Percentiles rank a stretch among this genome's conserved stretches.
phyloP scores from a whole-genome alignment of 306 rosid genomes.

The Ormosia emarginata region DNA sequence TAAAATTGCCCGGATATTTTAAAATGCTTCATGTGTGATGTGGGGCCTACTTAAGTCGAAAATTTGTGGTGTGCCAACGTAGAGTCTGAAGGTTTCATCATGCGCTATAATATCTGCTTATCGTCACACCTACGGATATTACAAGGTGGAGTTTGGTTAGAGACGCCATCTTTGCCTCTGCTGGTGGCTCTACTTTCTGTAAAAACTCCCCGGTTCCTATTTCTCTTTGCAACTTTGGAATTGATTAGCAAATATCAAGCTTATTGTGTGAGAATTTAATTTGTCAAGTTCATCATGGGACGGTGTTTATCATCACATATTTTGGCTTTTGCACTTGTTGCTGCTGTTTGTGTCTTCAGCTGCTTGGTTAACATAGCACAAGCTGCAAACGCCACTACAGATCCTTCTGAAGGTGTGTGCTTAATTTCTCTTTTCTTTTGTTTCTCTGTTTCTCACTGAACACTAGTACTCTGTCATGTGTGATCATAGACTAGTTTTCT shows the following conservation, averaged over 20 bases:
- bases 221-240: not conserved
- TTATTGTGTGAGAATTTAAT: not conserved
- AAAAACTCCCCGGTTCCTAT: not conserved
- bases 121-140: too few relatives aligned
- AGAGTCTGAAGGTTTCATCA: too few relatives aligned
- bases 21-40: too few relatives aligned
- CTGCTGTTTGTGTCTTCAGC: constrained; percentile 15
- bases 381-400: constrained; percentile 41
- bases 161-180: constrained; percentile 5
- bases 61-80: too few relatives aligned
- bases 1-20: too few relatives aligned
- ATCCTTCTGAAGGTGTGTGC: constrained; percentile 57
- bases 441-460: not conserved
- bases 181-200: not conserved
- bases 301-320: not conserved
- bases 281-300: not conserved
- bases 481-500: not conserved
- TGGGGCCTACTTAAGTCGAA: too few relatives aligned
- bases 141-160: not conserved
- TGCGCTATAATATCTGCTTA: not conserved
- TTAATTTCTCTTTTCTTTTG: not conserved
- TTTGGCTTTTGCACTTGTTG: not conserved
- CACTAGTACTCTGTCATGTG: not conserved
- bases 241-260: not conserved
- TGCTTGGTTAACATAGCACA: constrained; percentile 15